phyloP scores from a whole-genome alignment of 371 early-diverging fungal species.

The Mortierella sp. region DNA sequence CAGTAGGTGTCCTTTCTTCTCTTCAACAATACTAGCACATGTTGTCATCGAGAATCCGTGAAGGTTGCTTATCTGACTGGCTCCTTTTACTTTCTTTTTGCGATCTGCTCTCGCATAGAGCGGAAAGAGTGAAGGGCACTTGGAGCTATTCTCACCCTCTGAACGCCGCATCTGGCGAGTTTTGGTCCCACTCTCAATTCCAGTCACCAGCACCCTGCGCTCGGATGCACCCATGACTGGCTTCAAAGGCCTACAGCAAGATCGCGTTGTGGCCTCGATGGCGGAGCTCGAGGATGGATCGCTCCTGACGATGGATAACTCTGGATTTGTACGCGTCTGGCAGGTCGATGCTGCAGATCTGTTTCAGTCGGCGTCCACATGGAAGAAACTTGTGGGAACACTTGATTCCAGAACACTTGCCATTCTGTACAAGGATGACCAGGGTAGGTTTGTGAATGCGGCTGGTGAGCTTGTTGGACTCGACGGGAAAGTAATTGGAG shows the following conservation, averaged over 20 bases:
- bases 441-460: constrained; percentile 53
- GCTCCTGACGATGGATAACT: constrained; percentile 74
- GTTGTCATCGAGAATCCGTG: too few relatives aligned
- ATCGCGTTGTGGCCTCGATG: constrained; percentile 66
- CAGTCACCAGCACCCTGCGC: constrained; percentile 52
- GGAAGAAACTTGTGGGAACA: constrained; percentile 80
- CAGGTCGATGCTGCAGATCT: constrained; percentile 70
- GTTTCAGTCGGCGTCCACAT: constrained; percentile 71
- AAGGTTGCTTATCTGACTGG: too few relatives aligned
- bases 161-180: constrained; percentile 71
- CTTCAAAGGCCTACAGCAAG: constrained; percentile 63
- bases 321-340: constrained; percentile 76
- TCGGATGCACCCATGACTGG: constrained; percentile 57
- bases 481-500: constrained; percentile 31
- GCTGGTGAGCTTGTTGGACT: constrained; percentile 44
- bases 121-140: constrained; percentile 69
- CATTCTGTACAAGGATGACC: constrained; percentile 72
- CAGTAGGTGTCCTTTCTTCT: constrained; percentile 36
- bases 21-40: too few relatives aligned
- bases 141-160: constrained; percentile 71
- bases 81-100: background rate
- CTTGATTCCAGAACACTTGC: constrained; percentile 72
- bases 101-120: constrained; percentile 51
- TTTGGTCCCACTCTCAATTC: constrained; percentile 69
- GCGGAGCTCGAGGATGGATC: constrained; percentile 74